Evolutionary conservation across 805 yeast species (phyloP).

Genomic region (Wickerhamiella australiensis): DNA sequence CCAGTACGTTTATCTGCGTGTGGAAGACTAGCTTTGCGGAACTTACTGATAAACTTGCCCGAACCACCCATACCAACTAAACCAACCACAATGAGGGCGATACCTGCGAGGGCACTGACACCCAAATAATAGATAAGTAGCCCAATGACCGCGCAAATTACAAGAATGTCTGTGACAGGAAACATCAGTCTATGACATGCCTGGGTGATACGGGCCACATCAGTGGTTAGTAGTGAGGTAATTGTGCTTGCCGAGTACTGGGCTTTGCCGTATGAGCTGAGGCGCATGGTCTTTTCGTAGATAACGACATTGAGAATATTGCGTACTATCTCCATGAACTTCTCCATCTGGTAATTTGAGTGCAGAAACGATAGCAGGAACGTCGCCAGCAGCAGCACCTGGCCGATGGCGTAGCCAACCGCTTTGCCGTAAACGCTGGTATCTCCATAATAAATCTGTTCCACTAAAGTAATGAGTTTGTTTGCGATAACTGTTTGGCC

Average conservation of each 20-base stretch:
- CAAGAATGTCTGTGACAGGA: constrained; percentile 17
- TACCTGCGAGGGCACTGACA: constrained; percentile 58
- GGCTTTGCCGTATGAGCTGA: constrained; percentile 46
- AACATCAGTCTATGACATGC: constrained; percentile 21
- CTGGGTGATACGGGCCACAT: constrained; percentile 65
- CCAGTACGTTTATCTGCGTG: constrained; percentile 69
- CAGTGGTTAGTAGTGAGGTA: constrained; percentile 71
- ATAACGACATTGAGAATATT: constrained; percentile 61
- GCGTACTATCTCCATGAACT: constrained; percentile 41
- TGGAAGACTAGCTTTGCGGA: constrained; percentile 45
- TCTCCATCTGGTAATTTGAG: not conserved
- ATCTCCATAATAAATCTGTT: constrained; percentile 14
- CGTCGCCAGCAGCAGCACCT: constrained; percentile 20
- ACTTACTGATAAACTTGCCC: constrained; percentile 41
- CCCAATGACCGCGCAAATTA: constrained; percentile 39
- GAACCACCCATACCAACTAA: constrained; percentile 33
- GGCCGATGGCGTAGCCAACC: constrained; percentile 64
- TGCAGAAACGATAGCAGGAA: not conserved
- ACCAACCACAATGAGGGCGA: constrained; percentile 36
- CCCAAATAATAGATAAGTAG: constrained; percentile 60
- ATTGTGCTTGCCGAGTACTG: constrained; percentile 56
- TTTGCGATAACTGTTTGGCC: constrained; percentile 22
- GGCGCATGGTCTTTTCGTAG: constrained; percentile 51
- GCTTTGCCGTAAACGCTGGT: constrained; percentile 33
- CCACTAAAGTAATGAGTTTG: constrained; percentile 13